Conservation (phyloP, 2,329 filamentous ascomycete species). For the Penicillium sp. region DNA sequence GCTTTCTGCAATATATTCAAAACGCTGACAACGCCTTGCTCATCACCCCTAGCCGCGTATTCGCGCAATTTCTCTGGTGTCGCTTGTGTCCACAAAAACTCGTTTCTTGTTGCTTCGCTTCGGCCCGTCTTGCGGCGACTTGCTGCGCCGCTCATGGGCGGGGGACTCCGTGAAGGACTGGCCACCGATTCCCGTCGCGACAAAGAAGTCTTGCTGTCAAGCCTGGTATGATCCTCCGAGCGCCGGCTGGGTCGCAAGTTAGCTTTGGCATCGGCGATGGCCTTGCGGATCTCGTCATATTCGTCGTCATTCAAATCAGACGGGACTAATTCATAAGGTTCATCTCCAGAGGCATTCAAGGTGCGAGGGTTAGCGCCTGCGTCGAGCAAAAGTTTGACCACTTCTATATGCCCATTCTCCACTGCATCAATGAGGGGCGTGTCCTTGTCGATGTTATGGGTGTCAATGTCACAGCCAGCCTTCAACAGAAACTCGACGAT, state of each 20-base stretch:
- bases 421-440: constrained; percentile 94
- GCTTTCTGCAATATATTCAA: constrained; percentile 51
- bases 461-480: constrained; percentile 79
- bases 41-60: constrained; percentile 49
- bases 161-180: constrained; percentile 44
- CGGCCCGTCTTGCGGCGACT: constrained; percentile 45
- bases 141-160: constrained; percentile 28
- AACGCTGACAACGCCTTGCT: constrained; percentile 48
- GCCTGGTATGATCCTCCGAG: constrained; percentile 40
- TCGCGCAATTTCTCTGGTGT: constrained; percentile 48
- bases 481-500: constrained; percentile 85
- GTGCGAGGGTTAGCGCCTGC: constrained; percentile 88
- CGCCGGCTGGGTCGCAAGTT: constrained; percentile 48
- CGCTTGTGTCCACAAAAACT: constrained; percentile 49
- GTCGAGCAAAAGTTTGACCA: constrained; percentile 76
- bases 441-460: constrained; percentile 72
- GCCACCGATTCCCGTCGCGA: constrained; percentile 43
- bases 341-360: constrained; percentile 86
- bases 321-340: constrained; percentile 78
- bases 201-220: constrained; percentile 34
- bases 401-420: constrained; percentile 86
- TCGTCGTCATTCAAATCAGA: constrained; percentile 63
- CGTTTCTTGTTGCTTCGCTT: constrained; percentile 49
- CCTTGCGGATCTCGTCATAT: constrained; percentile 69
- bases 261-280: constrained; percentile 61